These are phyloP conservation scores for Rhipidocladum racemiflorum DNA, from an alignment of 176 grass and related monocot species.

Conservation along the genomic window DNA sequence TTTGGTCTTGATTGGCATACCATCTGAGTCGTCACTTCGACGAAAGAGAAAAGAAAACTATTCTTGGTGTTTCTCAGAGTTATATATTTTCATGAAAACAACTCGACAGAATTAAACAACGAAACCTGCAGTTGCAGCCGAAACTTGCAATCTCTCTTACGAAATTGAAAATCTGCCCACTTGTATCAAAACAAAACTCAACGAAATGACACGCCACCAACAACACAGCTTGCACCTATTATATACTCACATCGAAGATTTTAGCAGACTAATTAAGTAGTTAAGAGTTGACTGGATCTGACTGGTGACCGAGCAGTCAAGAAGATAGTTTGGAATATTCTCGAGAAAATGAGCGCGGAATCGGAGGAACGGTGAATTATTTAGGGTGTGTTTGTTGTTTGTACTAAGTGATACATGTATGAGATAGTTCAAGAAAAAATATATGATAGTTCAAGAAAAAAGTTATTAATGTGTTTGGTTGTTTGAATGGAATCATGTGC, in stretches of 20 bases:
- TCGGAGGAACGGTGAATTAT: background rate
- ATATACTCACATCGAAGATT: background rate
- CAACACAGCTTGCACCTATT: background rate
- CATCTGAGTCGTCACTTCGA: too few relatives aligned
- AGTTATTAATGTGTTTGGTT: too few relatives aligned
- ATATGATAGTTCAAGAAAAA: too few relatives aligned
- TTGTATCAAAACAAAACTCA: background rate
- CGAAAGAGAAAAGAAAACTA: background rate
- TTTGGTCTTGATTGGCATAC: background rate
- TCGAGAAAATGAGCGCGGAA: background rate
- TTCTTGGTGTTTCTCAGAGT: background rate
- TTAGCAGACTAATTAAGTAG: background rate
- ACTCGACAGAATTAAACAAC: background rate
- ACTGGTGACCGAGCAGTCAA: background rate
- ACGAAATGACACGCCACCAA: background rate
- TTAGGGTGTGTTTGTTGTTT: too few relatives aligned
- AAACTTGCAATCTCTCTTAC: background rate
- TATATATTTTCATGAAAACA: conserved; percentile 7
- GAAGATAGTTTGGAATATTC: background rate
- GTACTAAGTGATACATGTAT: too few relatives aligned
- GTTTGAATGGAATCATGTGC: too few relatives aligned
- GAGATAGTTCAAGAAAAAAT: too few relatives aligned
- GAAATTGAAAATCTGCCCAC: background rate
- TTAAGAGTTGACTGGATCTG: background rate
- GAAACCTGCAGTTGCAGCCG: background rate